Evolutionary conservation across 805 yeast species (phyloP), one percentile per base, ranked within the genome.

Genomic region (Lachancea lanzarotensis): DNA sequence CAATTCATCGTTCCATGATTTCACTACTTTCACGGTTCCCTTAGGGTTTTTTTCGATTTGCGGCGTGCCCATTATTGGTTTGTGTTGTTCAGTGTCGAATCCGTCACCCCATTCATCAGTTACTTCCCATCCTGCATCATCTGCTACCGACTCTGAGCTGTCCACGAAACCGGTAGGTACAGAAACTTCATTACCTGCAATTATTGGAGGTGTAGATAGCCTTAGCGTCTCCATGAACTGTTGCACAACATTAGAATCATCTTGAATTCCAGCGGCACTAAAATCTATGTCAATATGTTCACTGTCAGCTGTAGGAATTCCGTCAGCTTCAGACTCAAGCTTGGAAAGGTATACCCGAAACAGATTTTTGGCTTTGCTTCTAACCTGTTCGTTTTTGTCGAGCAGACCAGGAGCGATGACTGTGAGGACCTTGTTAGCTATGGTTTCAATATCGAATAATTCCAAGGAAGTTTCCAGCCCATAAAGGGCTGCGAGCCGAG

Each of bases 371-470:
- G 96, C 95, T 56, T 83, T 85, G 0, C 64, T 64, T 47, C 98
- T 72, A 2, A 91, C 90, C 43, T 76, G 74, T 5, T 69, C 65
- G 10, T 87, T 82, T 43, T 73, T 74, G 62, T 93, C 98, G 57
- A 91, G 73, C 45, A 91, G 68, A 1, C 93, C 79, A 1, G 93
- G 85, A 0, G 96, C 89, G 45, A 93, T 75, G 2, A 88, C 87
- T 0, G 95, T 91, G 44, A 93, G 66, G 15, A 90, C 76, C 59
- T 83, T 86, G 19, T 82, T 79, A 45, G 95, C 85, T 45, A 88
- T 82, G 36, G 87, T 82, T 13, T 78, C 84, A 0, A 89, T 80
- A 1, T 82, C 68, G 54, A 90, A 89, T 35, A 73, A 76, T 6
- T 80, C 82, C 19, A 82, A 67, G 13, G 84, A 75, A 12, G 73